phyloP scores from a whole-genome alignment of 148 eudicot species.

The Vaccinium macrocarpon region DNA sequence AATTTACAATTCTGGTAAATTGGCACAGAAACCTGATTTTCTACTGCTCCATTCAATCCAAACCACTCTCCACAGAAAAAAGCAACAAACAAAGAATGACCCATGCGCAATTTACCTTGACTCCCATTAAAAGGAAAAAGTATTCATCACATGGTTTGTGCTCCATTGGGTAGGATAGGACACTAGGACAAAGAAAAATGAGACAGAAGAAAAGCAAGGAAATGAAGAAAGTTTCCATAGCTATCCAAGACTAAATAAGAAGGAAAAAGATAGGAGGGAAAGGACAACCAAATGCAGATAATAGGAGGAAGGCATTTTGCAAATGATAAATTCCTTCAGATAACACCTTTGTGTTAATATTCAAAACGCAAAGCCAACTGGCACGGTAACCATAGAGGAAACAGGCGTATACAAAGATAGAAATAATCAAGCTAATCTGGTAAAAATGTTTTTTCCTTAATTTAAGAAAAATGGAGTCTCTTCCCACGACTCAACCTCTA shows the following conservation, averaged over 20 bases:
- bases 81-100: background rate
- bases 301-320: background rate
- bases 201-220: background rate
- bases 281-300: background rate
- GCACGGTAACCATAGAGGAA: background rate
- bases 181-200: background rate
- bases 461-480: background rate
- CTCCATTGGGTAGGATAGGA: background rate
- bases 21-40: background rate
- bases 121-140: background rate
- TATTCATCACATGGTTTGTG: background rate
- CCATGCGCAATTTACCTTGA: background rate
- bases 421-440: background rate
- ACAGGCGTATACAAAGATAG: constrained; percentile 4
- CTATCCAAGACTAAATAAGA: background rate
- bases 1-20: background rate
- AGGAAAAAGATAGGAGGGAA: background rate
- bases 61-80: background rate
- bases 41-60: background rate
- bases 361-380: background rate
- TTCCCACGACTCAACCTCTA: background rate
- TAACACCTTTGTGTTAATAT: background rate
- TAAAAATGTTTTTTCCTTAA: too few relatives aligned
- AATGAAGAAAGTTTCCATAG: background rate
- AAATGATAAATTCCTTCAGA: background rate